Percentiles rank a stretch among this genome's conserved stretches.
phyloP scores from a whole-genome alignment of 495 filamentous ascomycete genomes.

The Cercophora scortea region DNA sequence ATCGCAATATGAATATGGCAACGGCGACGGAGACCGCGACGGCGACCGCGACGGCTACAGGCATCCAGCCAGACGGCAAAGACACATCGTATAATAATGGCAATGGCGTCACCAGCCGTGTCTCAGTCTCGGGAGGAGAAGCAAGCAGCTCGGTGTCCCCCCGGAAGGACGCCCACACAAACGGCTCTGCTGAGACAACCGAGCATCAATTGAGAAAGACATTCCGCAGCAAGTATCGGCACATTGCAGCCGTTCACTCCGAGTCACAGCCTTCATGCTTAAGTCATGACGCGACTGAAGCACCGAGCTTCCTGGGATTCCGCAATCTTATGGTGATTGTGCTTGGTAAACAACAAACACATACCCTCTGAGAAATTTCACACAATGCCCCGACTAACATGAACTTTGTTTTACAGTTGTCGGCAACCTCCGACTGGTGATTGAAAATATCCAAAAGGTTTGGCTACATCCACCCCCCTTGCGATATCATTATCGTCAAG shows the following conservation, averaged over 20 bases:
- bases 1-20: conserved; percentile 9
- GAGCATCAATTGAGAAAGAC: conserved; percentile 16
- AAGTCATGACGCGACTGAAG: conserved; percentile 64
- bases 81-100: not conserved
- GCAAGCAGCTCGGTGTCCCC: no score
- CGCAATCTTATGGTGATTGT: conserved; percentile 95
- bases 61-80: not conserved
- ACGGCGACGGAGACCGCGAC: conserved; percentile 10
- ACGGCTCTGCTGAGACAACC: conserved; percentile 7
- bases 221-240: conserved; percentile 61
- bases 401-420: conserved; percentile 49
- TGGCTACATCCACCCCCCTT: conserved; percentile 6
- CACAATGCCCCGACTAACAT: not conserved
- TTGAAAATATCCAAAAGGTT: conserved; percentile 96
- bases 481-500: conserved; percentile 4
- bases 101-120: conserved; percentile 15
- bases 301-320: conserved; percentile 86
- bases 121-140: not conserved
- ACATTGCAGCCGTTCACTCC: conserved; percentile 80
- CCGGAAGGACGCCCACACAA: not conserved
- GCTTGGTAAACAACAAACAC: conserved; percentile 50
- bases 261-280: conserved; percentile 65
- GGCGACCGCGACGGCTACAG: no score
- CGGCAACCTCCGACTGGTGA: conserved; percentile 84
- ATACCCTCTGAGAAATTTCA: not conserved